These are phyloP conservation scores for Chaetomium sp. DNA, from an alignment of 2,329 filamentous ascomycete genomes.

Conservation along the genomic window DNA sequence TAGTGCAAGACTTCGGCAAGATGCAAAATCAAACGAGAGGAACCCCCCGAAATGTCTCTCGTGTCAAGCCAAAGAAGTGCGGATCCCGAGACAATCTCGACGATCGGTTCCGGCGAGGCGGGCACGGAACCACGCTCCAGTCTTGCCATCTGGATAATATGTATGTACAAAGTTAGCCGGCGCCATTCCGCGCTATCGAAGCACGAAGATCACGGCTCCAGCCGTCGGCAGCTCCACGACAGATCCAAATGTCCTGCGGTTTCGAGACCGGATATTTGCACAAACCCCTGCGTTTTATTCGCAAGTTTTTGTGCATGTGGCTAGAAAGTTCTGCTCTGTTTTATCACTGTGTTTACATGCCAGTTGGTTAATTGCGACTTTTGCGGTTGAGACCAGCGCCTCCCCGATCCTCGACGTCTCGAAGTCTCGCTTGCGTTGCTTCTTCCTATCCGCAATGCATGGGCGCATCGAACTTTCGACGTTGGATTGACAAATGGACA, in stretches of 20 bases:
- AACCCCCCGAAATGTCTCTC: not conserved
- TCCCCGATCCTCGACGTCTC: not conserved
- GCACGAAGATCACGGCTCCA: not conserved
- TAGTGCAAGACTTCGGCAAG: not conserved
- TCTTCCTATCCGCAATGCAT: constrained; percentile 3
- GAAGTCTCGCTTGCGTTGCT: constrained; percentile 8
- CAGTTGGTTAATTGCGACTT: not conserved
- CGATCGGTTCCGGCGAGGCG: constrained; percentile 8
- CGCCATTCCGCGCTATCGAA: not conserved
- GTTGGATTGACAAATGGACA: not conserved
- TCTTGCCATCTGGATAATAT: not conserved
- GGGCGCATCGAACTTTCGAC: constrained; percentile 6
- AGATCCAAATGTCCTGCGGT: not conserved
- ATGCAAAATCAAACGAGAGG: not conserved
- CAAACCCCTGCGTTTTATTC: not conserved
- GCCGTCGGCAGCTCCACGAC: not conserved
- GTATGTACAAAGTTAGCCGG: no score
- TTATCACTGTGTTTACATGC: not conserved
- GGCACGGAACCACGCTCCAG: not conserved
- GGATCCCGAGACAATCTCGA: constrained; percentile 1
- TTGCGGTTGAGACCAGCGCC: not conserved
- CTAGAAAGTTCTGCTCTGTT: not conserved
- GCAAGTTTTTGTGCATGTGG: not conserved
- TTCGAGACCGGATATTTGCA: not conserved
- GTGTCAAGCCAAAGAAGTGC: not conserved